Conservation (phyloP, 1,284 basidiomycete species). For the Moesziomyces antarcticus region DNA sequence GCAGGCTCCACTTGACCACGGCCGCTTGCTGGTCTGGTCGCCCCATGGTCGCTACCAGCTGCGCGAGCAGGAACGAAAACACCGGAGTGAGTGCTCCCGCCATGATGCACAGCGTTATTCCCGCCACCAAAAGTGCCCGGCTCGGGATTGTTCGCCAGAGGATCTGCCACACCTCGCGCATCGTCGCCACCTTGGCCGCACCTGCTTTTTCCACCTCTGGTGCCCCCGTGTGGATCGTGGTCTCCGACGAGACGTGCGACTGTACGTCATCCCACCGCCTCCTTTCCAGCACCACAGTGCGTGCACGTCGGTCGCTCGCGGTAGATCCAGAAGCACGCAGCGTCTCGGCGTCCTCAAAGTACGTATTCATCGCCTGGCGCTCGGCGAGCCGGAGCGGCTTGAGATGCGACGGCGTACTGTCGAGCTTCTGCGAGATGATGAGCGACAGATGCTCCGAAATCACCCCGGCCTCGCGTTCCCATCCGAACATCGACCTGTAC, state of each 20-base stretch:
- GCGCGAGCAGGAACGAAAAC: constrained; percentile 89
- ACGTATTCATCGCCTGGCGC: constrained; percentile 30
- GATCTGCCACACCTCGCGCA: constrained; percentile 51
- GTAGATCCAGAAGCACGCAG: constrained; percentile 28
- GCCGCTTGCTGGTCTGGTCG: constrained; percentile 75
- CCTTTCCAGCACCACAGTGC: constrained; percentile 5
- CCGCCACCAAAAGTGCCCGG: constrained; percentile 78
- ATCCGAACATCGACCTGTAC: constrained; percentile 30
- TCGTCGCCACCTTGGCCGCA: constrained; percentile 4
- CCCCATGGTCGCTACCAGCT: constrained; percentile 74
- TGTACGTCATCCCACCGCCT: constrained; percentile 17
- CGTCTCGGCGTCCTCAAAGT: constrained; percentile 35
- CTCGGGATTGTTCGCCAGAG: constrained; percentile 80
- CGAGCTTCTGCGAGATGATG: constrained; percentile 35
- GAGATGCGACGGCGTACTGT: constrained; percentile 25
- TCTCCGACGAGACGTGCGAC: not conserved
- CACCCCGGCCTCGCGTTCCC: constrained; percentile 27
- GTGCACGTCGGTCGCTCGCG: constrained; percentile 32
- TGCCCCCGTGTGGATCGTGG: not conserved
- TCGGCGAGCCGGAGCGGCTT: constrained; percentile 37
- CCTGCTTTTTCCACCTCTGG: not conserved
- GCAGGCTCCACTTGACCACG: constrained; percentile 45
- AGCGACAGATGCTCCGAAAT: constrained; percentile 38
- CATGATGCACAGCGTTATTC: constrained; percentile 72
- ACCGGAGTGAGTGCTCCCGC: constrained; percentile 87